A percentile compares a stretch with the other conserved stretches of the same genome.
phyloP scores from a whole-genome alignment of 2,329 filamentous ascomycete genomes.

The Ascomycota sp. region DNA sequence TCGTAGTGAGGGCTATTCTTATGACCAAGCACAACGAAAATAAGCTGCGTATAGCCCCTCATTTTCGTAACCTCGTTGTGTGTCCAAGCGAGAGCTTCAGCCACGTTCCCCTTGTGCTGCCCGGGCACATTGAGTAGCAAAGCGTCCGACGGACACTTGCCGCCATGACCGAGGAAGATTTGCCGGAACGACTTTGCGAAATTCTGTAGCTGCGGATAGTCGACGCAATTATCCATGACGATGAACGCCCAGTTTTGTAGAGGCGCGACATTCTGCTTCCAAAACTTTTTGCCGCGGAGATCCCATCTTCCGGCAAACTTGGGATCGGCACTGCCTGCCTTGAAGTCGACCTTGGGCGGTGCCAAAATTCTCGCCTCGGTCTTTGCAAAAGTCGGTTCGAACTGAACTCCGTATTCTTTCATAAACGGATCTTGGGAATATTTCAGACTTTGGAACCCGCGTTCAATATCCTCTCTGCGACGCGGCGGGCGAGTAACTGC shows the following conservation, averaged over 20 bases:
- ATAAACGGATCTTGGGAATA: slow-evolving; percentile 55
- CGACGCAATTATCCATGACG: slow-evolving; percentile 35
- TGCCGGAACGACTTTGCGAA: slow-evolving; percentile 22
- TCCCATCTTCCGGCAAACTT: slow-evolving; percentile 65
- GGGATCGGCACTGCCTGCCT: slow-evolving; percentile 34
- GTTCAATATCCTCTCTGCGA: slow-evolving; percentile 44
- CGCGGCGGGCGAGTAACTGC: slow-evolving; percentile 58
- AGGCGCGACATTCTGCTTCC: slow-evolving; percentile 36
- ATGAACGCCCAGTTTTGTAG: slow-evolving; percentile 61
- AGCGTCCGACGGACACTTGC: slow-evolving; percentile 16
- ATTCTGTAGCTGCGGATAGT: slow-evolving; percentile 12
- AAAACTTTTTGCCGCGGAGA: slow-evolving; percentile 59
- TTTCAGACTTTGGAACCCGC: slow-evolving; percentile 34
- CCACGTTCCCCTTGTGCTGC: slow-evolving; percentile 18
- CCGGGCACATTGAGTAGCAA: slow-evolving; percentile 14
- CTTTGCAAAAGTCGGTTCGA: slow-evolving; percentile 42
- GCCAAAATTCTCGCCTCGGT: slow-evolving; percentile 52
- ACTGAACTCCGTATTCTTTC: slow-evolving; percentile 49
- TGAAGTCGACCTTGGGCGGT: slow-evolving; percentile 53
- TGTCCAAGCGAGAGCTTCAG: slow-evolving; percentile 25
- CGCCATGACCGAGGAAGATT: slow-evolving; percentile 29
- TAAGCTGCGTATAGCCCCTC: slow-evolving; percentile 44
- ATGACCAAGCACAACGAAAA: slow-evolving; percentile 59
- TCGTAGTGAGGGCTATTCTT: slow-evolving; percentile 57
- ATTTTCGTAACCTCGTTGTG: slow-evolving; percentile 29